A percentile compares a stretch with the other conserved stretches of the same genome.
Conservation (phyloP, 2,329 filamentous ascomycete species). For the Cladobotryum mycophilum region DNA sequence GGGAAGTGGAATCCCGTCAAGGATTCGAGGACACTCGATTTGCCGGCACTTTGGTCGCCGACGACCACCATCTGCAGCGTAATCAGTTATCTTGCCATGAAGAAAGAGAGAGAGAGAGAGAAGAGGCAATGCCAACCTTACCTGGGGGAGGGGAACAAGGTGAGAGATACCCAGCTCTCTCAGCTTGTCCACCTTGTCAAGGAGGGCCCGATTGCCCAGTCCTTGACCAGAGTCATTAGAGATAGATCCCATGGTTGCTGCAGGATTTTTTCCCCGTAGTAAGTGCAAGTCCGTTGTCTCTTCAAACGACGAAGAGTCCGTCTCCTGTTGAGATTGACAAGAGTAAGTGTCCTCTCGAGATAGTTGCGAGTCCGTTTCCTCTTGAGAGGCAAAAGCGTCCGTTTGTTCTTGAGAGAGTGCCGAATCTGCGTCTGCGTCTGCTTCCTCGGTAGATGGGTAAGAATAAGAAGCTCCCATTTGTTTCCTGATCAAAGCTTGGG, state of each 20-base stretch:
- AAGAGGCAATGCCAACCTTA: conserved; percentile 27
- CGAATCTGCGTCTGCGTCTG: too few relatives aligned
- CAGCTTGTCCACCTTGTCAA: conserved; percentile 36
- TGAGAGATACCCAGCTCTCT: conserved; percentile 34
- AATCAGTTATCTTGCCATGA: neutral
- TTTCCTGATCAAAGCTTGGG: too few relatives aligned
- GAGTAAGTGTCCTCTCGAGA: neutral
- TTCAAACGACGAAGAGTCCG: neutral
- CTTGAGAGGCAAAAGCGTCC: too few relatives aligned
- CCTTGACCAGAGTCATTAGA: neutral
- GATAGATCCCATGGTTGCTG: neutral
- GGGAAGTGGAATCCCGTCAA: conserved; percentile 45
- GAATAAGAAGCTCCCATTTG: too few relatives aligned
- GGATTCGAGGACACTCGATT: conserved; percentile 75
- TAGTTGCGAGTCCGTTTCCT: too few relatives aligned
- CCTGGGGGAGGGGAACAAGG: conserved; percentile 43
- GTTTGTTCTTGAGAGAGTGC: too few relatives aligned
- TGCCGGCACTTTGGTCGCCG: conserved; percentile 79
- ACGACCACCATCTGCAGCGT: conserved; percentile 61
- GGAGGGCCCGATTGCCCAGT: conserved; percentile 17
- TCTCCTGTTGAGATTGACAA: neutral
- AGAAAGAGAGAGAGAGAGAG: neutral
- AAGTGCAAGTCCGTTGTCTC: too few relatives aligned
- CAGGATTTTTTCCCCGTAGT: too few relatives aligned
- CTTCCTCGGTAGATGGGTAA: too few relatives aligned